These are phyloP conservation scores for Thermomucor indicae-seudaticae DNA, from an alignment of 371 early-diverging fungal genomes.

Conservation along the genomic window DNA sequence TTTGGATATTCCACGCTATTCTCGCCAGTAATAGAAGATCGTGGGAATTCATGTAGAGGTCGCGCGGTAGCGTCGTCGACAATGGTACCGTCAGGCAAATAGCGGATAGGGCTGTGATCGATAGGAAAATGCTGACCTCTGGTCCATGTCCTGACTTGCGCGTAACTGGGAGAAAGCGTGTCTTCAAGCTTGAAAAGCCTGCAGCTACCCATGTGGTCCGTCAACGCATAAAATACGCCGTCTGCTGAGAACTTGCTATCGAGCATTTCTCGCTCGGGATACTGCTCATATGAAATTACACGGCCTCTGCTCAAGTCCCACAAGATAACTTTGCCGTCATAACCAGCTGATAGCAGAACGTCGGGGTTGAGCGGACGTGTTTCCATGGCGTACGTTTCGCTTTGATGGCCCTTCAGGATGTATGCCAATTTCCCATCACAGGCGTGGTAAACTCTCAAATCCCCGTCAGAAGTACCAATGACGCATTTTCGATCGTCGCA, in stretches of 20 bases:
- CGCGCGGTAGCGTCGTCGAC: conserved; percentile 58
- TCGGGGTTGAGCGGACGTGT: conserved; percentile 69
- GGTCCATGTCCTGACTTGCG: conserved; percentile 54
- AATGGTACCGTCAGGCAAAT: conserved; percentile 63
- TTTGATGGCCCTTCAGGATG: conserved; percentile 56
- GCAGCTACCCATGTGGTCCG: conserved; percentile 67
- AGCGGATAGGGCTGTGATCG: conserved; percentile 65
- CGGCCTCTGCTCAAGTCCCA: conserved; percentile 60
- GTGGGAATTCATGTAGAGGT: conserved; percentile 64
- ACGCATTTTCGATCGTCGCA: conserved; percentile 58
- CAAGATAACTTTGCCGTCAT: conserved; percentile 80
- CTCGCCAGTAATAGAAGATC: conserved; percentile 62
- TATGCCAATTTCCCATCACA: conserved; percentile 50
- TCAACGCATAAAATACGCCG: conserved; percentile 63
- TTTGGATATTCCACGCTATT: conserved; percentile 66
- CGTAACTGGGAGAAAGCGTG: conserved; percentile 49
- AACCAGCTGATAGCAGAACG: conserved; percentile 75
- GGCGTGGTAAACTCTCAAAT: conserved; percentile 63
- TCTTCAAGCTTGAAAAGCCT: conserved; percentile 63
- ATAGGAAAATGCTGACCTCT: conserved; percentile 71
- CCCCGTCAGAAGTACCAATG: conserved; percentile 54
- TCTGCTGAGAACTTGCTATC: conserved; percentile 54
- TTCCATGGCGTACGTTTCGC: conserved; percentile 71
- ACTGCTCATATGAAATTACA: conserved; percentile 23
- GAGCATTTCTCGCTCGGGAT: conserved; percentile 34